phyloP scores from a whole-genome alignment of 495 filamentous ascomycete species.

The Cudoniella acicularis region DNA sequence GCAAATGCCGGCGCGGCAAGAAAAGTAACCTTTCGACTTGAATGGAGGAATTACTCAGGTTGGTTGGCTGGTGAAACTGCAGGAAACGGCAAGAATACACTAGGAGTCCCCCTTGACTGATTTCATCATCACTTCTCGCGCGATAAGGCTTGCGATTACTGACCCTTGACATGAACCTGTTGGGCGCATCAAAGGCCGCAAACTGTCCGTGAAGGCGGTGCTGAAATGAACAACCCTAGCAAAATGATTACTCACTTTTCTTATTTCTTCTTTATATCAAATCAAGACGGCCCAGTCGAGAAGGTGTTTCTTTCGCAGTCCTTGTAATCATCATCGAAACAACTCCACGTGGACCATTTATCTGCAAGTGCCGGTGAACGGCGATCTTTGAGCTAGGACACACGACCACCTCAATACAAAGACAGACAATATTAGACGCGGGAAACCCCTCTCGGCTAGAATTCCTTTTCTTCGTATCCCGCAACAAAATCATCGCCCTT shows the following conservation, averaged over 20 bases:
- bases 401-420: neutral
- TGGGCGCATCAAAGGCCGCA: neutral
- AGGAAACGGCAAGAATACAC: neutral
- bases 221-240: neutral
- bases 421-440: neutral
- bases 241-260: neutral
- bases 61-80: constrained; percentile 9
- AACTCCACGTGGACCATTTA: neutral
- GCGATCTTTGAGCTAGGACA: neutral
- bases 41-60: neutral
- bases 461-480: no score
- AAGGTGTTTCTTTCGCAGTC: neutral
- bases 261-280: neutral
- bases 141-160: constrained; percentile 10
- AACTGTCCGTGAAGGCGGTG: neutral
- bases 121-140: constrained; percentile 12
- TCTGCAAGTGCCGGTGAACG: neutral
- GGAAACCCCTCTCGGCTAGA: no score
- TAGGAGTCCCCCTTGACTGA: constrained; percentile 1
- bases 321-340: no score
- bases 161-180: neutral
- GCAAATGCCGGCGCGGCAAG: no score
- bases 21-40: no score
- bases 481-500: neutral
- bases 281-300: neutral